Base-by-base conservation (phyloP, 2,329 filamentous ascomycete species). In the Alternaria gaisen region DNA sequence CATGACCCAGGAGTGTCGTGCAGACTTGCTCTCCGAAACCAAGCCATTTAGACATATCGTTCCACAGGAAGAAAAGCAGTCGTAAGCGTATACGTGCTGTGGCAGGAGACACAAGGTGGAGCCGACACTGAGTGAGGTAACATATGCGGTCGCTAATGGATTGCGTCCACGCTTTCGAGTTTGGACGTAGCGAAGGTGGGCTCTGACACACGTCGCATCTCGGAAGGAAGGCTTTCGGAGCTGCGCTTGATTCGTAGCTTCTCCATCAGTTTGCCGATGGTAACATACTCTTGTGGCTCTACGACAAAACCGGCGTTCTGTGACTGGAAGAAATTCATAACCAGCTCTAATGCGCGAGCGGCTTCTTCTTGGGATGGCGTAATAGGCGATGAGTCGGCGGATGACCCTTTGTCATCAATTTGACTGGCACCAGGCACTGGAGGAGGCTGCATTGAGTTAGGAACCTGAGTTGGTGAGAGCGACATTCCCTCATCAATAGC, bases 311-410 rank as follows among this genome's bases (percentile, higher is more conserved):
- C 90, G 22, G 79, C 82, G 0, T 89, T 87, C 67, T 91, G 87
- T 61, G 89, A 88, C 69, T 92, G 87, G 76, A 97, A 91, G 74
- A 94, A 97, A 61, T 81, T 90, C 76, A 97, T 86, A 20, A 97
- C 87, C 3, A 94, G 89, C 71, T 94, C 90, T 5, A 96, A 85
- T 1, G 94, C 94, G 53, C 88, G 86, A 40, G 91, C 87, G 4
- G 94, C 94, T 77, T 98, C 93, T 69, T 97, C 93, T 68, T 93
- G 91, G 2, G 90, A 91, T 80, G 86, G 89, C 85, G 51, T 87
- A 85, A 41, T 86, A 85, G 62, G 87, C 81, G 38, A 87, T 81
- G 34, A 76, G 24, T 67, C 65, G 11, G 55, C n/a, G 10, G 61
- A 61, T 26, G 64, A 65, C 12, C 56, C 57, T 47, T 68, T 73